Evolutionary conservation across 345 rosid species (phyloP), one percentile per base, ranked within the genome.

Genomic region (Pistacia vera): DNA sequence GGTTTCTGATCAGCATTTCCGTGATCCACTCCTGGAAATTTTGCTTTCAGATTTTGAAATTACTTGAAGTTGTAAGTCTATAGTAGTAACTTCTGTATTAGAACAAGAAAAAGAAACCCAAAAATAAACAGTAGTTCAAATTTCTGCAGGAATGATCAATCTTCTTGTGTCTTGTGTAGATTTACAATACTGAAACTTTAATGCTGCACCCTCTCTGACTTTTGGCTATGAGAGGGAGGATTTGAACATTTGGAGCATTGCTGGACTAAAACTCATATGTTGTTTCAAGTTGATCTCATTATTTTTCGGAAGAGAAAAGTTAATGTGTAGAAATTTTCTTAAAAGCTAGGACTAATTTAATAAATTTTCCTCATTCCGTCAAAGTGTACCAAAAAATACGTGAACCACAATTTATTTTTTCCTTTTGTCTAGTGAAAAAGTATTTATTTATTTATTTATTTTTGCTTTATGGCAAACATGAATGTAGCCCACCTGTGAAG

Each of bases 11-110:
- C 20, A 18, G 44, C 18, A 12, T 70, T 30, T 78, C 10, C 36
- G 35, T 69, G n/a, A 52, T 58, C 46, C 22, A 38, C 63, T 62
- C 59, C 36, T 22, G 70, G 48, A 22, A 54, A 70, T 35, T 46
- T 38, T 77, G 25, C 54, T 70, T 70, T 64, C 64, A 4, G 20
- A 25, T 44, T 16, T 68, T 33, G 1, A 14, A 25, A 16, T 4
- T 36, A 30, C 35, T 69, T 20, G 61, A 63, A 44, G n/a, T 74
- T 33, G 36, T 35, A 17, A 63, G 67, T 25, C 69, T 57, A 36
- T 16, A 44, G 2, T 11, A 8, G 8, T 56, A 20, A 48, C 12
- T 66, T 66, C 11, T 46, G n/a, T 11, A 17, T 49, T 28, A 20
- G 7, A 28, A 13, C 20, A 52, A 68, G 49, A 68, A 2, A 25